phyloP scores from a whole-genome alignment of 116 monocot species.

The Dioscorea cayenensis region DNA sequence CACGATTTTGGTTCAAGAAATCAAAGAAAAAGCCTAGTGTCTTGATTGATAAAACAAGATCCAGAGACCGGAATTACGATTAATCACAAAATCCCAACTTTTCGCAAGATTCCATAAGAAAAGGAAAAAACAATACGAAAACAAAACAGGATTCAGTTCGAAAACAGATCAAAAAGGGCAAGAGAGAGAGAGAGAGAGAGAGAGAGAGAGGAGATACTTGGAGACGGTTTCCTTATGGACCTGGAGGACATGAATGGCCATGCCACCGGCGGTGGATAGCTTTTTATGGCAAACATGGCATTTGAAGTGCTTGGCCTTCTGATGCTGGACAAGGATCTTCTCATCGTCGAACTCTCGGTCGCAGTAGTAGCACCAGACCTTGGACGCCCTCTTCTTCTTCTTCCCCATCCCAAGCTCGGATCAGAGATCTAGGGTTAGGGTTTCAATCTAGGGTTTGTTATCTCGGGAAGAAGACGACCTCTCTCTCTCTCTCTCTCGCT shows the following conservation, averaged over 20 bases:
- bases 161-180: not conserved
- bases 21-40: no score
- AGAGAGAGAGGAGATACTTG: slow-evolving; percentile 37
- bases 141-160: no score
- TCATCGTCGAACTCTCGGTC: slow-evolving; percentile 99
- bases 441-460: no score
- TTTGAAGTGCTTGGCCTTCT: slow-evolving; percentile 99
- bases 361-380: slow-evolving; percentile 99
- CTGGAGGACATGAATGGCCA: slow-evolving; percentile 99
- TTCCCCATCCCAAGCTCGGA: slow-evolving; percentile 58
- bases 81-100: no score
- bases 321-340: slow-evolving; percentile 98
- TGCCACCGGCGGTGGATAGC: slow-evolving; percentile 95
- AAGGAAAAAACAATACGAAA: no score
- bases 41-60: no score
- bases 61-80: no score
- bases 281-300: slow-evolving; percentile 99
- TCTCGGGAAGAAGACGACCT: no score
- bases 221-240: slow-evolving; percentile 97
- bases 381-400: slow-evolving; percentile 90
- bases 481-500: no score
- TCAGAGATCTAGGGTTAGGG: no score
- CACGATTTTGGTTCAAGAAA: no score
- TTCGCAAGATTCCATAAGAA: no score
- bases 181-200: not conserved